Conservation (phyloP, 306 rosid genomes). For the Pachyrhizus erosus region DNA sequence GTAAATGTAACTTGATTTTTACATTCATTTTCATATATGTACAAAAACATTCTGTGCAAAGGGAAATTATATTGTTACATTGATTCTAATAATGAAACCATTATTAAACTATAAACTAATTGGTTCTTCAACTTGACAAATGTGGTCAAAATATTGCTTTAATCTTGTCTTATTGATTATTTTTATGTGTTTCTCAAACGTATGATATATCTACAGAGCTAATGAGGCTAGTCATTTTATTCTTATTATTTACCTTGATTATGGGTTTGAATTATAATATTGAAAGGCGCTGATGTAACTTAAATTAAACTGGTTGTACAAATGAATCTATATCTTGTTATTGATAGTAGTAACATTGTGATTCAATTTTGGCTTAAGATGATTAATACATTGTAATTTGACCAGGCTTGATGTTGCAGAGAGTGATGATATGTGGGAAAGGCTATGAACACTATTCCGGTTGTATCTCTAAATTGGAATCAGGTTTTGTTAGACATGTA, state of each 20-base stretch:
- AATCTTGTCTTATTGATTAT: background rate
- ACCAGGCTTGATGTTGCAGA: slow-evolving; percentile 66
- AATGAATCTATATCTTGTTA: background rate
- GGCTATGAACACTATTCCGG: slow-evolving; percentile 77
- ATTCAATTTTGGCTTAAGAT: background rate
- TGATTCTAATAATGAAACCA: background rate
- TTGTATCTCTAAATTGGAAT: slow-evolving; percentile 23
- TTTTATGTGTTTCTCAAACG: background rate
- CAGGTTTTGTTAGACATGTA: background rate
- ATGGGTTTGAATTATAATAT: background rate
- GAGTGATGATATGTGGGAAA: slow-evolving; percentile 71
- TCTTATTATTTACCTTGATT: background rate
- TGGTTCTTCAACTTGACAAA: background rate
- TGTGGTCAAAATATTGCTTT: background rate
- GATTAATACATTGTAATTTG: slow-evolving; percentile 16
- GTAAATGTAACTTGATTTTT: no score
- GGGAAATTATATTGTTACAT: background rate
- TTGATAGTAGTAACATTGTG: background rate
- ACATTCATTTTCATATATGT: background rate
- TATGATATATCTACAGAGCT: background rate
- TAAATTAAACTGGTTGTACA: background rate
- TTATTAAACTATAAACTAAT: background rate
- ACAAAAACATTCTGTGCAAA: background rate
- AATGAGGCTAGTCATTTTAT: background rate
- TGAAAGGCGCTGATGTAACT: background rate